Percentiles rank a stretch among this genome's conserved stretches.
These are phyloP conservation scores for Limonium bicolor DNA, from an alignment of 148 eudicot species.

Conservation along the genomic window DNA sequence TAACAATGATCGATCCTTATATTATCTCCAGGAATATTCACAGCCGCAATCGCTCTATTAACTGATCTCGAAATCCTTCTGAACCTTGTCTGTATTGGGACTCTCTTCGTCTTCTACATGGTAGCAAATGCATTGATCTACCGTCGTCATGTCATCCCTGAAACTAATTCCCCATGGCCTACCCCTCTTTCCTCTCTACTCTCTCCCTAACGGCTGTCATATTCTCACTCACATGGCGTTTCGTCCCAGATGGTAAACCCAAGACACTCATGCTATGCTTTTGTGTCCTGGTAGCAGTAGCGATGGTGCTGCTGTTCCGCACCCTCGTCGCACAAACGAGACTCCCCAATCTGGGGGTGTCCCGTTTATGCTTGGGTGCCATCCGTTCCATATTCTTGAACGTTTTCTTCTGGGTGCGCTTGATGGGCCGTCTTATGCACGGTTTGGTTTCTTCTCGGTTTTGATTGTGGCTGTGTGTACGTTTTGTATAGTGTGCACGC, in stretches of 20 bases:
- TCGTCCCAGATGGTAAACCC: constrained; percentile 47
- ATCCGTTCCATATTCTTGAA: constrained; percentile 64
- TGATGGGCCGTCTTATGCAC: constrained; percentile 46
- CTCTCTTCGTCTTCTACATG: constrained; percentile 92
- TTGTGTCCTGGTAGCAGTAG: constrained; percentile 27
- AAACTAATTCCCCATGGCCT: constrained; percentile 64
- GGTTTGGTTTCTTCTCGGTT: constrained; percentile 60
- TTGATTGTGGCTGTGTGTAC: constrained; percentile 42
- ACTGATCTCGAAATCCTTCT: constrained; percentile 69
- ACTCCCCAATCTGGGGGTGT: constrained; percentile 91
- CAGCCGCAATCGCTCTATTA: constrained; percentile 75
- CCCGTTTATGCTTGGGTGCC: constrained; percentile 96
- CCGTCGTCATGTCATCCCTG: constrained; percentile 50
- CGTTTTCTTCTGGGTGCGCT: constrained; percentile 68
- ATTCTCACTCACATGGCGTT: constrained; percentile 65
- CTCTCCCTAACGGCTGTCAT: constrained; percentile 46
- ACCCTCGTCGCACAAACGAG: constrained; percentile 54
- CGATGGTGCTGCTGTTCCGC: constrained; percentile 37
- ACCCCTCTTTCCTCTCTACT: constrained; percentile 59
- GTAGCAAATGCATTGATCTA: constrained; percentile 79
- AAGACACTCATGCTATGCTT: constrained; percentile 37
- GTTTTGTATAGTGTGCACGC: constrained; percentile 88
- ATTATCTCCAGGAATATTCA: constrained; percentile 66
- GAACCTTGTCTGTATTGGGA: constrained; percentile 87
- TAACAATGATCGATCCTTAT: too few species aligned